Percentiles rank a stretch among this genome's conserved stretches.
phyloP scores from a whole-genome alignment of 2,329 filamentous ascomycete genomes.

The Zymoseptoria passerinii region DNA sequence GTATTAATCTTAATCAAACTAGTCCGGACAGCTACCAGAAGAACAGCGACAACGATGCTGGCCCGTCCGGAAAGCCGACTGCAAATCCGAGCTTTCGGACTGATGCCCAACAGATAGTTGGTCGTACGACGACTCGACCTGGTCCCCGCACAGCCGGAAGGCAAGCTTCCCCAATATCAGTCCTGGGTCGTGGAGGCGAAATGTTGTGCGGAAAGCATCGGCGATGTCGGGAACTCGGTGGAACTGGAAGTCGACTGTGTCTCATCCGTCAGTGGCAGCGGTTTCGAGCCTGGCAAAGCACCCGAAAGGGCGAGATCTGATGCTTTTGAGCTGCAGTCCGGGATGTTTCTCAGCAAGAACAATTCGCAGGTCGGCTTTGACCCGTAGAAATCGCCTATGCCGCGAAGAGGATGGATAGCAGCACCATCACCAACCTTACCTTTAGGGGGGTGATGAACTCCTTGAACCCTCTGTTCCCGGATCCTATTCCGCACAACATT shows the following conservation, averaged over 20 bases:
- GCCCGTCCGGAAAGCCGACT: neutral
- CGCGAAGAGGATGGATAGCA: neutral
- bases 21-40: too few relatives aligned
- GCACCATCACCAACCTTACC: neutral
- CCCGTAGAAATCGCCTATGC: too few relatives aligned
- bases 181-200: slow-evolving; percentile 9
- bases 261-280: slow-evolving; percentile 1
- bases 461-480: slow-evolving; percentile 8
- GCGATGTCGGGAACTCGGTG: slow-evolving; percentile 1
- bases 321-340: neutral
- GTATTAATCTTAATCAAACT: neutral
- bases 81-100: slow-evolving; percentile 5
- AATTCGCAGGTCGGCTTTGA: neutral
- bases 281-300: too few relatives aligned
- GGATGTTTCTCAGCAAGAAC: slow-evolving; percentile 4
- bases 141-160: neutral
- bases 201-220: slow-evolving; percentile 4
- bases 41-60: too few relatives aligned
- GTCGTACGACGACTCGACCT: slow-evolving; percentile 5
- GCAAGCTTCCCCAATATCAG: neutral
- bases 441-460: neutral
- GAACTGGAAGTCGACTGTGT: slow-evolving; percentile 8
- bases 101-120: slow-evolving; percentile 7
- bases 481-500: slow-evolving; percentile 2
- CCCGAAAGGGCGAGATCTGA: neutral